Base-by-base conservation (phyloP, 2,329 filamentous ascomycete species). In the Beauveria australis region DNA sequence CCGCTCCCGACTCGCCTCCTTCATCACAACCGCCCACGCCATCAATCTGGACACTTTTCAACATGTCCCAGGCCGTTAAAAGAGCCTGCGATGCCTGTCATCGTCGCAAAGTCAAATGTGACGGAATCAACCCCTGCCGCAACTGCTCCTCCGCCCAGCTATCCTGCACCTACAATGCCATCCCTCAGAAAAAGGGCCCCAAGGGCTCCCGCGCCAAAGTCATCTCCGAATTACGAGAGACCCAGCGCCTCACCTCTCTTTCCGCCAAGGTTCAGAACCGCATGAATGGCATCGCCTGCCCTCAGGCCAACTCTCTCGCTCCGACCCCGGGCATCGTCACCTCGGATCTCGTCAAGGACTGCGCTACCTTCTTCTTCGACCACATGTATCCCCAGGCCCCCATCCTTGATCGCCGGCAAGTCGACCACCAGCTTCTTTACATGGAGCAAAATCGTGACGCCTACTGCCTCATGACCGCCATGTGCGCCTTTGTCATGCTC, bases 131-230 rank as follows among this genome's bases (percentile, higher is more conserved):
- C 67, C 87, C 88, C 22, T 91, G 88, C 73, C 81, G 83, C 63
- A 89, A 89, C 73, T 91, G 88, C 73, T 79, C 80, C 14, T 82
- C 86, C 8, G 85, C 87, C 7, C 81, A 85, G 67, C 78, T 90
- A 19, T 78, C 81, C 14, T 91, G 88, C 77, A 89, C 87, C 33
- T 91, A 89, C 79, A 86, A 89, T 75, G 85, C 86, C 40, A 84
- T 89, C 41, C 87, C 87, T 1, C 87, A 89, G 74, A 90, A 89
- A 76, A 90, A 90, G 72, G 88, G 88, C 1, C 88, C 87, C 48
- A 89, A 89, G 73, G 87, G 88, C 65, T 88, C 85, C 37, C 78
- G 87, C 63, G 88, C 88, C 55, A 91, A 89, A 72, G 86, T 91
- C 62, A 88, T 91, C 72, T 89, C 86, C 68, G 87, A 90, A 69